Base-by-base conservation (phyloP, 176 grass and related monocot species). In the Alopecurus myosuroides region DNA sequence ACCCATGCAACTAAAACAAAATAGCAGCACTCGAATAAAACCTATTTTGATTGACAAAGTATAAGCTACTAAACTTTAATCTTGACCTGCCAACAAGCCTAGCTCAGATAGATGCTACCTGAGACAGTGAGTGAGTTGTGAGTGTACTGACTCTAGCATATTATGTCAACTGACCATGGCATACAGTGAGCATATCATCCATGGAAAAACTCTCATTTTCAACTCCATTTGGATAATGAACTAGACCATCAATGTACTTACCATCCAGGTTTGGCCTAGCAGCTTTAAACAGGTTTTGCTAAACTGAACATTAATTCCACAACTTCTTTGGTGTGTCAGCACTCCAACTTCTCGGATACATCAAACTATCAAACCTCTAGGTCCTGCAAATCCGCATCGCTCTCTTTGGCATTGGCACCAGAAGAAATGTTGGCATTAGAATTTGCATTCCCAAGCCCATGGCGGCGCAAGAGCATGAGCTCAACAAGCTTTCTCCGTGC, bases 391-490 rank as follows among this genome's bases (percentile, higher is more conserved):
- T 70, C 84, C 29, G 18, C 46, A 46, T 18, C 20, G 8, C 28
- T 64, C 11, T 79, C 84, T 66, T 31, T 30, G 52, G 28, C 22
- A 48, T 6, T 25, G 17, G 7, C 25, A 86, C 36, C 34, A 65
- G 53, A 90, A 56, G 53, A 52, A 36, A 66, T 60, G 50, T 78
- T 57, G 31, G 81, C 81, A 65, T 53, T 78, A 10, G 84, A 90
- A 86, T 90, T 86, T 8, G 88, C 79, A 6, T 85, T 74, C 2
- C 77, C 89, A 67, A 95, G 82, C 14, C 87, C 93, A 64, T 11
- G 83, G 0, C 93, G 89, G 1, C 89, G 89, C 49, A 98, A 46
- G n/a, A 98, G 91, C 89, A 95, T 89, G 33, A 98, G 82, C 9
- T 95, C 91, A 72, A 98, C 77, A 36, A 98, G 85, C 66, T 69